Percentiles rank a stretch among this genome's conserved stretches.
Conservation (phyloP, 768 basidiomycete genomes). For the Vararia minispora region DNA sequence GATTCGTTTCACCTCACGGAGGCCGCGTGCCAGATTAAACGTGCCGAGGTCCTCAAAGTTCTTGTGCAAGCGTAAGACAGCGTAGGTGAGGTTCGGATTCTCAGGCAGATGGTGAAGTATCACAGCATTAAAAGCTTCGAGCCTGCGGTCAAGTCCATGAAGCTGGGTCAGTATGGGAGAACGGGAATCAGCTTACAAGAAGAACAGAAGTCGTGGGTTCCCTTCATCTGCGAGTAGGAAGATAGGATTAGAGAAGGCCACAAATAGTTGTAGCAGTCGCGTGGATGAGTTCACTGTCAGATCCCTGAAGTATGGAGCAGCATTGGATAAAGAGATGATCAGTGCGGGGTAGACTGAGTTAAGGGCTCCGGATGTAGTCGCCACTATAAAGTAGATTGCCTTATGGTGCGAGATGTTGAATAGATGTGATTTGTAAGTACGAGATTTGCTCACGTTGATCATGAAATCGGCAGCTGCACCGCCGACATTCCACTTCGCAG, state of each 20-base stretch:
- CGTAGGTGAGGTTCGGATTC: slow-evolving; percentile 84
- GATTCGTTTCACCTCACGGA: slow-evolving; percentile 72
- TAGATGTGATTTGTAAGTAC: too few species aligned
- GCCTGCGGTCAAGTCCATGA: slow-evolving; percentile 29
- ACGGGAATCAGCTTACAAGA: slow-evolving; percentile 50
- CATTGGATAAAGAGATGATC: slow-evolving; percentile 82
- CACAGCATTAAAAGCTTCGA: slow-evolving; percentile 86
- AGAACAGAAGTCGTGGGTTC: slow-evolving; percentile 86
- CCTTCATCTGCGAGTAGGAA: slow-evolving; percentile 93
- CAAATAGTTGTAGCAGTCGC: slow-evolving; percentile 79
- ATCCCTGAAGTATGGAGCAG: slow-evolving; percentile 77
- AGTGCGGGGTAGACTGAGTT: slow-evolving; percentile 87
- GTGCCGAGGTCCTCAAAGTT: slow-evolving; percentile 85
- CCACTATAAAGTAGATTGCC: slow-evolving; percentile 85
- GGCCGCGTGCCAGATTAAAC: slow-evolving; percentile 77
- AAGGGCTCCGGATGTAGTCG: slow-evolving; percentile 73
- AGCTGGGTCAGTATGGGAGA: background rate
- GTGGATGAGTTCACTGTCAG: slow-evolving; percentile 75
- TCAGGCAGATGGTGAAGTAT: slow-evolving; percentile 68
- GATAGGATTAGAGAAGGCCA: slow-evolving; percentile 79
- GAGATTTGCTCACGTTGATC: slow-evolving; percentile 63
- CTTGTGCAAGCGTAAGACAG: slow-evolving; percentile 73
- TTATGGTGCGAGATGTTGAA: slow-evolving; percentile 21
- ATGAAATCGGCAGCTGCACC: slow-evolving; percentile 82
- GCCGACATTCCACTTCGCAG: slow-evolving; percentile 63